These are phyloP conservation scores for Syncephalastrum monosporum DNA, from an alignment of 371 early-diverging fungal species.

Conservation along the genomic window DNA sequence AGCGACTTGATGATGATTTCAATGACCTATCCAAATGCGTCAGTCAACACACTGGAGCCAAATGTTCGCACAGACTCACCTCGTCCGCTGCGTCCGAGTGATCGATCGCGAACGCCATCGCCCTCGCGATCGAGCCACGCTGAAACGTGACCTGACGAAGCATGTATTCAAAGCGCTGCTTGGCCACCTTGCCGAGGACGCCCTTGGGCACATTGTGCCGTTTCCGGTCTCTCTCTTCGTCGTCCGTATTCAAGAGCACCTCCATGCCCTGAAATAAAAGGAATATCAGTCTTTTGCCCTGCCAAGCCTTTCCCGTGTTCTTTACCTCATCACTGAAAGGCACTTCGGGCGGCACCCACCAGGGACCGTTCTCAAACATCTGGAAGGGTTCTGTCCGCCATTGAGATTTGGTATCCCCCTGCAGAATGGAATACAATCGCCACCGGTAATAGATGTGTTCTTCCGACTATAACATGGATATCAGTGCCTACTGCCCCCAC, in stretches of 20 bases:
- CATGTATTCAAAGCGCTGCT: constrained; percentile 56
- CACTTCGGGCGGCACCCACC: constrained; percentile 85
- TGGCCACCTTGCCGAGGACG: constrained; percentile 58
- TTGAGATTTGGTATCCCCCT: constrained; percentile 72
- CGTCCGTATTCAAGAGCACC: constrained; percentile 45
- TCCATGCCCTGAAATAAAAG: constrained; percentile 26
- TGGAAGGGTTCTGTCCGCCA: constrained; percentile 85
- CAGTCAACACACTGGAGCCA: not conserved
- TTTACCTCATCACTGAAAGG: constrained; percentile 70
- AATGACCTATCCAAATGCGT: constrained; percentile 26
- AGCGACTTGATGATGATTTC: constrained; percentile 66
- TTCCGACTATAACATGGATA: constrained; percentile 41
- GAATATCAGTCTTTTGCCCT: not conserved
- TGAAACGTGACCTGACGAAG: constrained; percentile 56
- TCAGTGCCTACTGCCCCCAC: not conserved
- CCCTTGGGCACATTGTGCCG: constrained; percentile 51
- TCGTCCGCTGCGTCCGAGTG: constrained; percentile 83
- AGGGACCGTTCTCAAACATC: constrained; percentile 84
- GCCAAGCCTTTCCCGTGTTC: not conserved
- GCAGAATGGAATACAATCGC: constrained; percentile 86
- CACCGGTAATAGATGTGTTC: constrained; percentile 92
- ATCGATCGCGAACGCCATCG: constrained; percentile 88
- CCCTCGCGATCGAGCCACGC: constrained; percentile 71
- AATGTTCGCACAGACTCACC: constrained; percentile 25
- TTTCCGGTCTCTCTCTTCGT: constrained; percentile 52